These are phyloP conservation scores for Hypocrella siamensis DNA, from an alignment of 2,329 filamentous ascomycete genomes.

Conservation along the genomic window DNA sequence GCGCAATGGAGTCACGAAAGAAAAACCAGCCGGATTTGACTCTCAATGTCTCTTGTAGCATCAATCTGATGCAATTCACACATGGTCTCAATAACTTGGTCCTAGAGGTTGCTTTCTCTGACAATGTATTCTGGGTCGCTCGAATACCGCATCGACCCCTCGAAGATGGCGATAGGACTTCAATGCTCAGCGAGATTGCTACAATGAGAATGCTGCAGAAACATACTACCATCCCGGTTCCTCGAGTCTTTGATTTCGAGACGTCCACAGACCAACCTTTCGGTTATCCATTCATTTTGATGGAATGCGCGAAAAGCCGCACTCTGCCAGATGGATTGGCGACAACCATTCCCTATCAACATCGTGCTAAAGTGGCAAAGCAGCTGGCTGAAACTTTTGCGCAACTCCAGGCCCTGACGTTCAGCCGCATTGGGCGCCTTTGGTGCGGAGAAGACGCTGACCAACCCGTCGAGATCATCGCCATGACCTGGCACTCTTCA, in stretches of 20 bases:
- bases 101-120: conserved; percentile 12
- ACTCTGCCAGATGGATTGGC: conserved; percentile 6
- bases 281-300: conserved; percentile 12
- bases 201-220: conserved; percentile 10
- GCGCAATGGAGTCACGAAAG: conserved; percentile 5
- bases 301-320: conserved; percentile 10
- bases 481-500: conserved; percentile 8
- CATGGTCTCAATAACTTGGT: conserved; percentile 11
- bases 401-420: conserved; percentile 11
- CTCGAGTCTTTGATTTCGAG: conserved; percentile 9
- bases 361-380: conserved; percentile 10
- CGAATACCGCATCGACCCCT: conserved; percentile 8
- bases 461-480: conserved; percentile 9
- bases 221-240: conserved; percentile 10
- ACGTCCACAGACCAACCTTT: conserved; percentile 8
- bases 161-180: conserved; percentile 6
- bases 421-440: conserved; percentile 11
- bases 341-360: conserved; percentile 6
- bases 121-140: conserved; percentile 11
- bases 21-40: conserved; percentile 4
- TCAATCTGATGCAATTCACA: conserved; percentile 6
- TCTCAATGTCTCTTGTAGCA: conserved; percentile 3
- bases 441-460: conserved; percentile 11
- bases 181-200: conserved; percentile 13
- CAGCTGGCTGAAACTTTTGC: conserved; percentile 10